A percentile compares a stretch with the other conserved stretches of the same genome.
These are phyloP conservation scores for Golubevia sp. DNA, from an alignment of 1,284 basidiomycete species.

Conservation along the genomic window DNA sequence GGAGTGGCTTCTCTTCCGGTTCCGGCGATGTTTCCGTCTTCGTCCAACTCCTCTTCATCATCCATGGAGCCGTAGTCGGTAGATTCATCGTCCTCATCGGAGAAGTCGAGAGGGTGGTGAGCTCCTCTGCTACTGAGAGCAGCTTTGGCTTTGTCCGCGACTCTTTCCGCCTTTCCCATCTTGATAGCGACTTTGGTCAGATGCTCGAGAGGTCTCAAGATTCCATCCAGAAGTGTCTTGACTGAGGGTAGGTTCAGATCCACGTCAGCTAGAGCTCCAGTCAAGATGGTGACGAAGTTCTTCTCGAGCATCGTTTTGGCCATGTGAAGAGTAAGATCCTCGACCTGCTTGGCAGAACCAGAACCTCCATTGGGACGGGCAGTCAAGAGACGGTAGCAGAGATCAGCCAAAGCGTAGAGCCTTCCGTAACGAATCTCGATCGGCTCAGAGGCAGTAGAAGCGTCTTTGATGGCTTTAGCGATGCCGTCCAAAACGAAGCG, in stretches of 20 bases:
- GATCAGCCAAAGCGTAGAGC: slow-evolving; percentile 81
- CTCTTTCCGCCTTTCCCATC: slow-evolving; percentile 82
- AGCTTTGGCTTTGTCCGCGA: slow-evolving; percentile 27
- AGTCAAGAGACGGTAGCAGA: slow-evolving; percentile 84
- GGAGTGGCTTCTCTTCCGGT: slow-evolving; percentile 77
- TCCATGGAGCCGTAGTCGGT: slow-evolving; percentile 57
- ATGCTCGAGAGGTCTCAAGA: slow-evolving; percentile 86
- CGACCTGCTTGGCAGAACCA: slow-evolving; percentile 60
- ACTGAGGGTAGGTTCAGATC: slow-evolving; percentile 96
- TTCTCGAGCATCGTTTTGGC: slow-evolving; percentile 99
- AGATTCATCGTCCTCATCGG: slow-evolving; percentile 66
- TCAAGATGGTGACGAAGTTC: slow-evolving; percentile 88
- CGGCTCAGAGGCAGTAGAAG: slow-evolving; percentile 67
- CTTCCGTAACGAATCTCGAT: slow-evolving; percentile 84
- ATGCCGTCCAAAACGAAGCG: slow-evolving; percentile 89
- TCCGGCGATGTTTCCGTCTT: slow-evolving; percentile 68
- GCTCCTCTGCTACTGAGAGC: slow-evolving; percentile 48
- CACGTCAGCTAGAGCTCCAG: slow-evolving; percentile 85
- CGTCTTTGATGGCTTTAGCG: slow-evolving; percentile 83
- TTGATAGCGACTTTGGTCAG: slow-evolving; percentile 96
- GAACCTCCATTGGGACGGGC: slow-evolving; percentile 65
- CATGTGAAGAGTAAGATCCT: slow-evolving; percentile 84
- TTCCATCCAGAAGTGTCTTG: slow-evolving; percentile 78
- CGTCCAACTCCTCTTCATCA: slow-evolving; percentile 65
- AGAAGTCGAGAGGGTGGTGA: slow-evolving; percentile 36